Conservation (phyloP, 345 rosid genomes). For the Bruguiera gymnorhiza region DNA sequence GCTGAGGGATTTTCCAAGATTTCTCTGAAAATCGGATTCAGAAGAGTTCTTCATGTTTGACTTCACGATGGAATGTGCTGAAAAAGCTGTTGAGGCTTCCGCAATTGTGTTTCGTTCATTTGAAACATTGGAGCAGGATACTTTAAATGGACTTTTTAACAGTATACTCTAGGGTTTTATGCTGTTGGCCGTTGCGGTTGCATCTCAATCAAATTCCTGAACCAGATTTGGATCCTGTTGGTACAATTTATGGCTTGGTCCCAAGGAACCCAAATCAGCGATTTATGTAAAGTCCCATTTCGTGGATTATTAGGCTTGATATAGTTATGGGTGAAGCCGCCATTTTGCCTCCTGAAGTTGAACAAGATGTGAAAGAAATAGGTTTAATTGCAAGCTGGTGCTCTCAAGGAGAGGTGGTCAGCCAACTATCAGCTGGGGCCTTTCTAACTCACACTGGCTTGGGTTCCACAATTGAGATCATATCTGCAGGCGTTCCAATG, state of each 20-base stretch:
- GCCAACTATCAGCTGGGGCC: neutral
- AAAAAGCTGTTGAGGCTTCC: neutral
- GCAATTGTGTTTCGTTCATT: neutral
- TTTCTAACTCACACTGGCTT: neutral
- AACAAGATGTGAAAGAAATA: neutral
- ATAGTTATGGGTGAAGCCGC: neutral
- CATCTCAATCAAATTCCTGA: neutral
- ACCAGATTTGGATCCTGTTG: neutral
- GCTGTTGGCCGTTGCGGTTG: conserved; percentile 1
- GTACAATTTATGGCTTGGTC: neutral
- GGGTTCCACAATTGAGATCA: neutral
- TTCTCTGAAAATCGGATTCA: neutral
- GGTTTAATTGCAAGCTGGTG: neutral
- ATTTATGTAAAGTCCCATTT: neutral
- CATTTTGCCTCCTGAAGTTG: neutral
- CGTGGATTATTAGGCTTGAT: neutral
- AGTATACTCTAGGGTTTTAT: neutral
- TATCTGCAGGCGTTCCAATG: neutral
- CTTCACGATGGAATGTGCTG: neutral
- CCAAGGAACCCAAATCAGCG: neutral
- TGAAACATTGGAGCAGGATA: neutral
- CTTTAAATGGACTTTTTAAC: neutral
- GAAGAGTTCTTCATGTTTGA: neutral
- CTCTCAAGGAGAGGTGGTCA: neutral
- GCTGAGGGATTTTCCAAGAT: neutral